Evolutionary conservation across 176 grass and related monocot species (phyloP).

Genomic region (Aechmea fasciata): DNA sequence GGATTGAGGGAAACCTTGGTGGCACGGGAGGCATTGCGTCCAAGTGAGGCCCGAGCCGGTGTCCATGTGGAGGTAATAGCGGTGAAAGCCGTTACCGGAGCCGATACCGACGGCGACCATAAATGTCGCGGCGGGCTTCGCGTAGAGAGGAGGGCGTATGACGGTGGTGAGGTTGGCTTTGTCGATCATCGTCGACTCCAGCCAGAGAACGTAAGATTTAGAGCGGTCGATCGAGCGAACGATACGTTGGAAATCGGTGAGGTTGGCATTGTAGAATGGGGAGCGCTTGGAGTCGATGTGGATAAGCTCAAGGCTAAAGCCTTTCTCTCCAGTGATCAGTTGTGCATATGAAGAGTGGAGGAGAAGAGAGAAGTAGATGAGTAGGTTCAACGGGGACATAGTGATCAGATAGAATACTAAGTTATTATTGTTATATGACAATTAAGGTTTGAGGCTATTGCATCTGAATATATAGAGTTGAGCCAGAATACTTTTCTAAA

Average conservation of each 20-base stretch:
- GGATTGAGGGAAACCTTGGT: slow-evolving; percentile 6
- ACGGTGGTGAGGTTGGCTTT: not conserved
- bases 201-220: not conserved
- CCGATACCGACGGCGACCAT: not conserved
- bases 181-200: not conserved
- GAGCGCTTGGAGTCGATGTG: not conserved
- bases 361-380: not conserved
- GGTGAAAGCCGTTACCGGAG: not conserved
- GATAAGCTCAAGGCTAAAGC: not conserved
- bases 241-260: not conserved
- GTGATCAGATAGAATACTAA: not conserved
- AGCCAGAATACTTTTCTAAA: no score
- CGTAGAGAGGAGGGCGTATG: not conserved
- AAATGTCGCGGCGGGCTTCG: not conserved
- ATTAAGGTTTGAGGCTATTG: no score
- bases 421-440: no score
- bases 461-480: no score
- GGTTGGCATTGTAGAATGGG: not conserved
- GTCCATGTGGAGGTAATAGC: slow-evolving; percentile 2
- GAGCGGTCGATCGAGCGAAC: not conserved
- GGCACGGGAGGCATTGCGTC: slow-evolving; percentile 25
- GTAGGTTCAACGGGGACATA: not conserved
- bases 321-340: not conserved
- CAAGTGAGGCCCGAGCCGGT: slow-evolving; percentile 26
- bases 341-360: not conserved